Evolutionary conservation across 192 early-diverging fungal species (phyloP).

Genomic region (Backusella westeae): DNA sequence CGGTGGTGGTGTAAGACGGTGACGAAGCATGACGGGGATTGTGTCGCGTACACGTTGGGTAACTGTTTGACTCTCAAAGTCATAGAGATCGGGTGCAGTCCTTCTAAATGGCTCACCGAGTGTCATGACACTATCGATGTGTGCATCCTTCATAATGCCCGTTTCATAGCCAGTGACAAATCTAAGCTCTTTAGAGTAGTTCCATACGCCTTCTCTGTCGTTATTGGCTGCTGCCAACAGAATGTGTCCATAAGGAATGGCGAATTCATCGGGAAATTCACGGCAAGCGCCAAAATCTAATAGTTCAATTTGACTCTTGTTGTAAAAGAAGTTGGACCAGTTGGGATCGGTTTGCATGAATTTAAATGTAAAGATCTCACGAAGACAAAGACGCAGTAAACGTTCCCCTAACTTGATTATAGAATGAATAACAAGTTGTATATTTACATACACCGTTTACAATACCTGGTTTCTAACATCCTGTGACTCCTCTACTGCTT

Average conservation of each 20-base stretch:
- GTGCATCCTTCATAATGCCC: constrained; percentile 80
- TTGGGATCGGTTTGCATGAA: constrained; percentile 99
- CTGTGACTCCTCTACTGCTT: constrained; percentile 58
- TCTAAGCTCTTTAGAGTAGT: constrained; percentile 79
- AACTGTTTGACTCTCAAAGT: constrained; percentile 85
- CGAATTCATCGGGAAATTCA: constrained; percentile 72
- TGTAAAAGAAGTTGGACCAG: constrained; percentile 98
- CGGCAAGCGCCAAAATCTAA: constrained; percentile 96
- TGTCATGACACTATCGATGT: constrained; percentile 84
- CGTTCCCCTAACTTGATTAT: constrained; percentile 63
- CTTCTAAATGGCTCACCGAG: constrained; percentile 82
- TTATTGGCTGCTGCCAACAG: constrained; percentile 68
- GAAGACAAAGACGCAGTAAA: constrained; percentile 79
- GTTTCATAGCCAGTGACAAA: constrained; percentile 96
- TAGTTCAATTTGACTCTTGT: constrained; percentile 72
- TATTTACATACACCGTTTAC: neutral
- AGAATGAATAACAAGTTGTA: no score
- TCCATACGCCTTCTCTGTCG: constrained; percentile 71
- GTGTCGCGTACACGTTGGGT: constrained; percentile 77
- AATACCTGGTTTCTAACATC: constrained; percentile 51
- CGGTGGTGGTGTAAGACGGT: constrained; percentile 95
- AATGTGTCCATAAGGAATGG: constrained; percentile 72
- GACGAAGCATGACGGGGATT: constrained; percentile 94
- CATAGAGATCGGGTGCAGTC: constrained; percentile 54
- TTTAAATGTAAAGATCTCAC: constrained; percentile 87